Base-by-base conservation (phyloP, 768 basidiomycete species). In the Collybia mongolica region DNA sequence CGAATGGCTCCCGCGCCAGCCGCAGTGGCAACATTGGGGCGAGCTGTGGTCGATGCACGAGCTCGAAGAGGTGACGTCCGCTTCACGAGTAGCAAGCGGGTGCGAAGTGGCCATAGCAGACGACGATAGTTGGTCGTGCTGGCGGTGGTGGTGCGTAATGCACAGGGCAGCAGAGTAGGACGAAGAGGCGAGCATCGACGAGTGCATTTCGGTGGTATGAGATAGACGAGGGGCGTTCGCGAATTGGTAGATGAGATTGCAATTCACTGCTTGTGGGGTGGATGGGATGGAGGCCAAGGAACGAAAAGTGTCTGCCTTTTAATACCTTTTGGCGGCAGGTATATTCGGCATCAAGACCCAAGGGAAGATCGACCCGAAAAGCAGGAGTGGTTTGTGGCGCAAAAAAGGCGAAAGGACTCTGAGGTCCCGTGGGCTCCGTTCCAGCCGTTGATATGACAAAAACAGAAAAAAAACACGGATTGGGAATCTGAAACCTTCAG, bases 21-120 rank as follows among this genome's bases (percentile, higher is more conserved):
- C 85, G 55, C 87, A 89, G 64, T 87, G 84, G 74, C 84, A 87
- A 71, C 87, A 89, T 65, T 87, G 85, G 52, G 87, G 84, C n/a
- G 80, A 73, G 71, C 77, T 81, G 59, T 75, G 71, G 71, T 80
- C 70, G 46, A 73, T 63, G 29, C 69, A 62, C 43, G 68, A 54
- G 53, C 56, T 47, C 52, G 63, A 62, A 24, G 60, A 46, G 20
- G 32, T 6, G 32, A 32, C 3, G 32, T 32, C 32, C 3, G 32
- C 32, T 28, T 28, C 26, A 9, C 26, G 58, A 42, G 15, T 22
- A 39, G 18, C 3, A 18, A 22, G 35, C 15, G 35, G 19, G 22
- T 20, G n/a, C 9, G 19, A 19, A 9, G 11, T 14, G 32, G 32
- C 14, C 5, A 9, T 26, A 37, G 58, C 56, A 49, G 59, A 35